Base-by-base conservation (phyloP, 2,329 filamentous ascomycete genomes). In the Arthrocladium fulminans region DNA sequence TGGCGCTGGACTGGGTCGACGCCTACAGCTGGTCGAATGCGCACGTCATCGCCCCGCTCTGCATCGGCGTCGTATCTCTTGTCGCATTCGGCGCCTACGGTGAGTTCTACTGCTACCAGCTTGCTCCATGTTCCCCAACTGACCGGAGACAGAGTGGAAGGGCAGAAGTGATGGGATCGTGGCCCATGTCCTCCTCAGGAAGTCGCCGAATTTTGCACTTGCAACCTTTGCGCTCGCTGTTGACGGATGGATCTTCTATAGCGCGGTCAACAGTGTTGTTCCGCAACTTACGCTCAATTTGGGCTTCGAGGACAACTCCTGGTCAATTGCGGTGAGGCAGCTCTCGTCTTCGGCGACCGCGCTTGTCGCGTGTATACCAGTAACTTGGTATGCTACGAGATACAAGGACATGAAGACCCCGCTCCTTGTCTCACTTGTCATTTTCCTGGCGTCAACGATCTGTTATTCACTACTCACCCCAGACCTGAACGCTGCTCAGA, bases 231-330 rank as follows among this genome's bases (percentile, higher is more conserved):
- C 75, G 3, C 78, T 78, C 51, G 71, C 72, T 2, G 72, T 78
- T 27, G 75, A 79, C 60, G 75, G 75, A 12, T 79, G 75, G 75
- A 75, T 79, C 47, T 79, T 76, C 57, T 76, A 75, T 60, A 70
- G 67, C 47, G 73, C 73, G 1, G 71, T 76, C 50, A 75, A 75
- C 59, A 69, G 69, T 19, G 62, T 75, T 42, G 72, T 72, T 1
- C 72, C 73, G 1, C 68, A 74, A 48, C 69, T 76, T 41, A 63
- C 71, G 2, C 65, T 75, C 2, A 65, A 75, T 50, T 64, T 76
- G 3, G 73, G 73, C 3, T 76, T 73, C 49, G 66, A 73, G 53
- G 63, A 63, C 9, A 61, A 68, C 42, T 56, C 71, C 0, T 76
- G 72, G 72, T 54, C 52, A 3, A 76, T 76, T 27, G 68, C 71